A percentile compares a stretch with the other conserved stretches of the same genome.
Conservation (phyloP, 2,329 filamentous ascomycete genomes). For the Ophiostoma ips region DNA sequence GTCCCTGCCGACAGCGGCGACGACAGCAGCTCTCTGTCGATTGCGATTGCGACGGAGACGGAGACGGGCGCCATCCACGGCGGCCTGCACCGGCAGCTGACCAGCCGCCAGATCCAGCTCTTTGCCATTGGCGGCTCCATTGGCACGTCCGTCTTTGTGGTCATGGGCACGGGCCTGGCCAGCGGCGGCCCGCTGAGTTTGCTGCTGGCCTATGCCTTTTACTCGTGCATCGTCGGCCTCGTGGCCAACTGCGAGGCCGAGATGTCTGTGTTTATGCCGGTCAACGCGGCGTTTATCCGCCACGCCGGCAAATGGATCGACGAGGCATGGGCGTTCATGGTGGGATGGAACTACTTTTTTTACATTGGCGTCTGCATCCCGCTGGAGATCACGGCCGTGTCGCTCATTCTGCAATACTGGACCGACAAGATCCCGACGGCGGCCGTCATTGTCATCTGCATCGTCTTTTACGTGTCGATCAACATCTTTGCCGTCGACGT, state of each 20-base stretch:
- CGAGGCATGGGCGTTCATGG: slow-evolving; percentile 46
- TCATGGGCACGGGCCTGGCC: slow-evolving; percentile 38
- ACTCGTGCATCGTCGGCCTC: slow-evolving; percentile 40
- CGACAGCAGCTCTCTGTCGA: neutral
- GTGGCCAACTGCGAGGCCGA: slow-evolving; percentile 54
- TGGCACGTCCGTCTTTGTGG: slow-evolving; percentile 45
- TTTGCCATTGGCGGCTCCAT: slow-evolving; percentile 46
- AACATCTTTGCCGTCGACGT: slow-evolving; percentile 23
- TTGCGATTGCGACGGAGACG: neutral
- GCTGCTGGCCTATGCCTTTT: slow-evolving; percentile 44
- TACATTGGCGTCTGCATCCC: slow-evolving; percentile 28
- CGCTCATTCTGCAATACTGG: slow-evolving; percentile 33
- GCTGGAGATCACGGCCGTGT: slow-evolving; percentile 27
- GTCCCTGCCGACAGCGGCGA: neutral
- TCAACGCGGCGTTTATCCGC: slow-evolving; percentile 49
- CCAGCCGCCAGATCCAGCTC: slow-evolving; percentile 42
- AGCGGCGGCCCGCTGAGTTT: slow-evolving; percentile 22
- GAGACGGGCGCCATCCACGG: no score
- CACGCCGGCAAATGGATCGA: slow-evolving; percentile 52
- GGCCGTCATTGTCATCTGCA: slow-evolving; percentile 41
- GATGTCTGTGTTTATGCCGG: slow-evolving; percentile 49
- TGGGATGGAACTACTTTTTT: slow-evolving; percentile 30
- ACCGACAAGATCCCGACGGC: slow-evolving; percentile 28
- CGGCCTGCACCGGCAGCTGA: slow-evolving; percentile 31
- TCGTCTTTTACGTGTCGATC: slow-evolving; percentile 18